Conservation (phyloP, 495 filamentous ascomycete genomes). For the Letharia columbiana region DNA sequence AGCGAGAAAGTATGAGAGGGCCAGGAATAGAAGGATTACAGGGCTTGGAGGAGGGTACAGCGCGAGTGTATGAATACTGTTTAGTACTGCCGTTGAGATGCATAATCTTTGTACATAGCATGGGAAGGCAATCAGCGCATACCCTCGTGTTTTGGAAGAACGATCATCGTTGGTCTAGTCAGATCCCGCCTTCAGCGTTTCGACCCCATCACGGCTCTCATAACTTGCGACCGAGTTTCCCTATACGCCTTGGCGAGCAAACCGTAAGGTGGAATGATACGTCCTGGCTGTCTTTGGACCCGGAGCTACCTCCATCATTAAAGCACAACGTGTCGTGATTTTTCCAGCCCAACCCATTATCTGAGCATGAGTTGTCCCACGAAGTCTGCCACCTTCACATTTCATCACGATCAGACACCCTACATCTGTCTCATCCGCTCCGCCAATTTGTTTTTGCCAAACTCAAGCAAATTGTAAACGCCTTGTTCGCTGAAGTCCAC, state of each 20-base stretch:
- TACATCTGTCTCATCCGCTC: conserved; percentile 79
- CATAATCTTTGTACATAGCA: conserved; percentile 21
- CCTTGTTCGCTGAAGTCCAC: conserved; percentile 96
- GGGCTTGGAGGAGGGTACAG: conserved; percentile 38
- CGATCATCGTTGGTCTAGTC: neutral
- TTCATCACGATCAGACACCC: neutral
- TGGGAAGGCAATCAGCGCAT: conserved; percentile 2
- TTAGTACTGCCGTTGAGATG: neutral
- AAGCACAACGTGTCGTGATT: neutral
- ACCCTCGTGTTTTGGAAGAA: neutral
- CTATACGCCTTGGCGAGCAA: neutral
- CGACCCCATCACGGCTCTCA: neutral
- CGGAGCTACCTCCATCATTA: neutral
- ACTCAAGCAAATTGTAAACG: conserved; percentile 87
- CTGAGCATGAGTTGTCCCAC: neutral
- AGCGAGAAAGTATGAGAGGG: conserved; percentile 60
- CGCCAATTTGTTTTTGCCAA: conserved; percentile 84
- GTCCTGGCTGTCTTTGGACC: neutral
- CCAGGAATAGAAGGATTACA: conserved; percentile 29
- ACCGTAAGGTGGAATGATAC: neutral
- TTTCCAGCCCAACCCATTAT: neutral
- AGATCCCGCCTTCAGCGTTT: neutral
- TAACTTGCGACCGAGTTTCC: neutral
- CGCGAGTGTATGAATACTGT: conserved; percentile 35
- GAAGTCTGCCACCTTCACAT: neutral